Percentiles rank a stretch among this genome's conserved stretches.
These are phyloP conservation scores for Toxicodendron radicans DNA, from an alignment of 345 rosid genomes.

Conservation along the genomic window DNA sequence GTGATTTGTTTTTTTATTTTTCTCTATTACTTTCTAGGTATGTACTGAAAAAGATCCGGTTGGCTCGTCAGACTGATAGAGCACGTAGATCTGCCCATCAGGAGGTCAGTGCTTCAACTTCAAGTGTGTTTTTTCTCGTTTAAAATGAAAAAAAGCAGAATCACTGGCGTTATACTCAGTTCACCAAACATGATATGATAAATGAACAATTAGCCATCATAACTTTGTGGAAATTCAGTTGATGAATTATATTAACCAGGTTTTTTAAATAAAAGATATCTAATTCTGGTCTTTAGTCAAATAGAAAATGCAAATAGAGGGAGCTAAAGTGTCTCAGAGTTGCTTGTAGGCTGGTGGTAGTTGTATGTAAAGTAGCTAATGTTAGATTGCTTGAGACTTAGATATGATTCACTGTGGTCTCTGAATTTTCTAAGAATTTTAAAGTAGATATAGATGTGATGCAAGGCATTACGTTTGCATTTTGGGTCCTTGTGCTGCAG, in stretches of 20 bases:
- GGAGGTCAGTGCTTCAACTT: slow-evolving; percentile 52
- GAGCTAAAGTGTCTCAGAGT: not conserved
- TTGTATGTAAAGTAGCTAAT: not conserved
- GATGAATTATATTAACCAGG: not conserved
- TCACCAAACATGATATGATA: not conserved
- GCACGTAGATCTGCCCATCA: slow-evolving; percentile 92
- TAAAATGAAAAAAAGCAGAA: not conserved
- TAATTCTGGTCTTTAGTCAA: not conserved
- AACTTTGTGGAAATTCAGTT: not conserved
- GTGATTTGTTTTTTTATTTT: not conserved
- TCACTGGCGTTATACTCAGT: not conserved
- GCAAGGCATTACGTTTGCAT: not conserved
- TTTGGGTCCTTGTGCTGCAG: slow-evolving; percentile 41
- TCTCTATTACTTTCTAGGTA: slow-evolving; percentile 45
- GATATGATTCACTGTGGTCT: not conserved
- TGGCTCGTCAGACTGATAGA: slow-evolving; percentile 94
- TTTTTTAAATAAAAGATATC: not conserved
- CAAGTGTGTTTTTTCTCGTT: not conserved
- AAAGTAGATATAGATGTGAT: not conserved
- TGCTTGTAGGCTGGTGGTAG: not conserved
- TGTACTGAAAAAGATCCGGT: slow-evolving; percentile 91
- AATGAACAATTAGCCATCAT: not conserved
- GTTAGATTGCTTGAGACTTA: not conserved
- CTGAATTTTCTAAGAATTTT: not conserved
- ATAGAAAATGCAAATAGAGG: not conserved